These are phyloP conservation scores for Talaromyces sp. DNA, from an alignment of 2,329 filamentous ascomycete species.

Conservation along the genomic window DNA sequence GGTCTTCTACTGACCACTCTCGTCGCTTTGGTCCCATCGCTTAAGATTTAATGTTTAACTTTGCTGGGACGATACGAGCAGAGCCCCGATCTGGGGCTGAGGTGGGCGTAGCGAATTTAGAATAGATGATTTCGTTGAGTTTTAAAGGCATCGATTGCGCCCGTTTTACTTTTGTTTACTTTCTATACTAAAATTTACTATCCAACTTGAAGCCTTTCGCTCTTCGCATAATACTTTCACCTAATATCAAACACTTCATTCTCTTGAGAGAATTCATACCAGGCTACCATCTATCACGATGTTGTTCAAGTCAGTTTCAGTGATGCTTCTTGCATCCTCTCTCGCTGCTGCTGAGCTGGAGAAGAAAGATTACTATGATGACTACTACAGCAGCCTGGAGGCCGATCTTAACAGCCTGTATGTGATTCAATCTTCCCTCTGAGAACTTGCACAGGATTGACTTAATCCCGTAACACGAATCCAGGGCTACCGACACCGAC, in stretches of 20 bases:
- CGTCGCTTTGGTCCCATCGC: background rate
- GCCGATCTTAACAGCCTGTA: background rate
- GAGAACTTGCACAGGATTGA: no score
- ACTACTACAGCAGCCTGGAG: background rate
- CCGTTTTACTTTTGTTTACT: background rate
- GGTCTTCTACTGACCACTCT: background rate
- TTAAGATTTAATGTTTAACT: background rate
- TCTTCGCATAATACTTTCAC: background rate
- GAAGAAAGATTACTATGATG: background rate
- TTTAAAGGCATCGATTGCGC: background rate
- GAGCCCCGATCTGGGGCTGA: background rate
- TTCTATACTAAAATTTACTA: no score
- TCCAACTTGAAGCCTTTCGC: background rate
- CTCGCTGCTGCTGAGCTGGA: background rate
- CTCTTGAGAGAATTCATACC: background rate
- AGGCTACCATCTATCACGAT: background rate
- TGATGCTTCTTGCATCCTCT: background rate
- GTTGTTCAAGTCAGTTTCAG: background rate
- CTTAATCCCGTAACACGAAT: no score
- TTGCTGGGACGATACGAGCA: background rate
- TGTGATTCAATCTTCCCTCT: no score
- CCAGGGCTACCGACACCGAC: background rate
- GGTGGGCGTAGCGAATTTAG: background rate
- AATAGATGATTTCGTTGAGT: background rate
- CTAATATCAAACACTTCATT: background rate